A percentile compares a stretch with the other conserved stretches of the same genome.
Evolutionary conservation across 179 eudicot genomes (phyloP).

Genomic region (Beta corolliflora): DNA sequence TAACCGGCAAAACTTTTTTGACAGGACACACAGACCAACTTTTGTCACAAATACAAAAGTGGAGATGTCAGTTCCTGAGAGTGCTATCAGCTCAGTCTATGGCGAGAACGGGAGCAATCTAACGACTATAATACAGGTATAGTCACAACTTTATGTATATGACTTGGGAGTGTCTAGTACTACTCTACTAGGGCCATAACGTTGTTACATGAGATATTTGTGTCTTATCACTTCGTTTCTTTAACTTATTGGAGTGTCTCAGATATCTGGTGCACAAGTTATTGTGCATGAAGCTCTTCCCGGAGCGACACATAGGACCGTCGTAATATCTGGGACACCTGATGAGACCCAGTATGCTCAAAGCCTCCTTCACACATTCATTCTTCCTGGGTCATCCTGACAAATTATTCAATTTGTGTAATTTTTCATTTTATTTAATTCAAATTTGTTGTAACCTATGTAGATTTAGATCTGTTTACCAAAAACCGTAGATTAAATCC

Average conservation of each 20-base stretch:
- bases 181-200: too few species aligned
- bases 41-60: slow-evolving; percentile 70
- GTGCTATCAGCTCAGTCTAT: slow-evolving; percentile 52
- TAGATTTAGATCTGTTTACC: neutral
- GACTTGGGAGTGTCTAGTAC: too few species aligned
- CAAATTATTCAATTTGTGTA: too few species aligned
- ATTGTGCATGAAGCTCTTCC: slow-evolving; percentile 56
- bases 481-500: neutral
- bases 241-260: neutral
- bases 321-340: slow-evolving; percentile 78
- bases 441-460: neutral
- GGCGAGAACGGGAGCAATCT: slow-evolving; percentile 80
- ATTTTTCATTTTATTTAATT: neutral
- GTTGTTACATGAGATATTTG: too few species aligned
- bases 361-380: slow-evolving; percentile 85
- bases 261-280: slow-evolving; percentile 93
- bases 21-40: slow-evolving; percentile 62
- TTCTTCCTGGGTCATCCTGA: slow-evolving; percentile 47
- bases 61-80: slow-evolving; percentile 71
- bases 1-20: neutral
- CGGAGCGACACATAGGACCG: slow-evolving; percentile 49
- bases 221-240: neutral
- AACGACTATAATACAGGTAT: slow-evolving; percentile 74
- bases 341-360: slow-evolving; percentile 86
- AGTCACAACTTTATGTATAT: neutral